Conservation (phyloP, 1,139 yeast genomes). For the Lodderomyces metapsilosis region DNA sequence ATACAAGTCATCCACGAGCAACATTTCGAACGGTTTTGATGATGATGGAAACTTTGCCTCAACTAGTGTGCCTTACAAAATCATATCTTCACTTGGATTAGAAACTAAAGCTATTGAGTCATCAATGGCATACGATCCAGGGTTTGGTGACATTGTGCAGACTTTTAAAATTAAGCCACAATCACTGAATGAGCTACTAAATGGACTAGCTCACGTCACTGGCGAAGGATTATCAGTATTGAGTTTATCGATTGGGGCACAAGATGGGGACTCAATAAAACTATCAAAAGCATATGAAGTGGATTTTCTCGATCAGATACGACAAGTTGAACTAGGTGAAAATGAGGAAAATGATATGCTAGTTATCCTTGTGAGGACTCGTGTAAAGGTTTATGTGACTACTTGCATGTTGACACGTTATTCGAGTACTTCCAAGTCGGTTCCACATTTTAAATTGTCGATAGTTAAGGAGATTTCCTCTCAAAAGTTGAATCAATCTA, state of each 20-base stretch:
- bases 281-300: slow-evolving; percentile 24
- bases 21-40: not conserved
- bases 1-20: not conserved
- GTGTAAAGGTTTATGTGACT: slow-evolving; percentile 24
- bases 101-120: slow-evolving; percentile 28
- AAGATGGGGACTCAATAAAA: slow-evolving; percentile 1
- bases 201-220: slow-evolving; percentile 32
- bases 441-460: slow-evolving; percentile 15
- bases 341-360: slow-evolving; percentile 18
- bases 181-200: slow-evolving; percentile 12
- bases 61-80: slow-evolving; percentile 23
- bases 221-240: slow-evolving; percentile 32
- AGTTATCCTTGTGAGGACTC: slow-evolving; percentile 27
- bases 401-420: not conserved
- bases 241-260: slow-evolving; percentile 20
- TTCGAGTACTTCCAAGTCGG: slow-evolving; percentile 1
- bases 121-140: slow-evolving; percentile 38
- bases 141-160: slow-evolving; percentile 24
- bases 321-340: slow-evolving; percentile 33
- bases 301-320: slow-evolving; percentile 33
- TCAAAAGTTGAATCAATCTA: slow-evolving; percentile 23
- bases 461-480: slow-evolving; percentile 23
- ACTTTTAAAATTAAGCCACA: slow-evolving; percentile 19
- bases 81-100: slow-evolving; percentile 22
- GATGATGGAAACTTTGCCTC: not conserved